Evolutionary conservation across 345 rosid species (phyloP), one percentile per base, ranked within the genome.

Genomic region (Kandelia obovata): DNA sequence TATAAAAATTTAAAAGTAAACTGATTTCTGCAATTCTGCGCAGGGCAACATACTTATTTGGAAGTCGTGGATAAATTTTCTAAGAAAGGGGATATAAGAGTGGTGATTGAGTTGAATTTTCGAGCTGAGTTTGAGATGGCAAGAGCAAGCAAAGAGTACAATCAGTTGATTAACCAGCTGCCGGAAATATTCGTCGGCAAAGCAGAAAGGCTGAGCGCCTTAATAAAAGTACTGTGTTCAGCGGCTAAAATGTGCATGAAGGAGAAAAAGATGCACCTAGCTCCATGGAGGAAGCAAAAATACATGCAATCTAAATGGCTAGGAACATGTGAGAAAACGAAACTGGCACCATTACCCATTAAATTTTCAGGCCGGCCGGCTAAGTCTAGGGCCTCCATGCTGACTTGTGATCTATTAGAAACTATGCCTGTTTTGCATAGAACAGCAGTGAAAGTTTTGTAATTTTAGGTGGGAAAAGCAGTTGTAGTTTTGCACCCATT

Each of bases 261-360:
- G 75, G 96, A 94, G 79, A 87, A 83, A 79, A 85, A 88, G 67
- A 91, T 91, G 86, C 95, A 94, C 71, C 62, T 94, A 79, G 96
- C 83, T 51, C 98, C 98, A 10, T 91, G 97, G 97, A 88, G 98
- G 72, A 93, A 85, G 82, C 85, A 86, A 56, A 88, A 84, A 78
- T 93, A 89, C 76, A 84, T 94, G 96, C 91, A 89, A 65, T 92
- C 94, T 2, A 94, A 94, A 77, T 91, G 97, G 98, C 62, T 89
- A 0, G 91, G 97, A 15, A 75, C 81, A 3, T 81, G 83, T 49
- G 84, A 86, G 35, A 80, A 71, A 57, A 57, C 57, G 25, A 19
- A 68, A 19, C 30, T 62, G 16, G 58, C 78, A 26, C 63, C 76
- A 1, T 60, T 77, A 59, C 83, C 75, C 56, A 71, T 59, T 1